A percentile compares a stretch with the other conserved stretches of the same genome.
These are phyloP conservation scores for Ascochyta clinopodiicola DNA, from an alignment of 2,329 filamentous ascomycete species.

Conservation along the genomic window DNA sequence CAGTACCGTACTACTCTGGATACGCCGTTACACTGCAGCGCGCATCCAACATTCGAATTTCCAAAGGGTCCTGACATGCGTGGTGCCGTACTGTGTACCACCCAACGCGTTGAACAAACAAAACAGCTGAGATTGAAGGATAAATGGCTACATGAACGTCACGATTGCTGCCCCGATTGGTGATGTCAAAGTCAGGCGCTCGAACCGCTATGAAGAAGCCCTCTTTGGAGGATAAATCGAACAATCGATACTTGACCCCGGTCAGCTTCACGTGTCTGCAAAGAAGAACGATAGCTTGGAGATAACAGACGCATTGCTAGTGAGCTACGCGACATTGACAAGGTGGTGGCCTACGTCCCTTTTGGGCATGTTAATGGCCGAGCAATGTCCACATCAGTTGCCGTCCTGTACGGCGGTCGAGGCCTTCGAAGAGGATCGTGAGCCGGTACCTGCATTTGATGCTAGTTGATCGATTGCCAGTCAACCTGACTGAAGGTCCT, in stretches of 20 bases:
- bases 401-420: conserved; percentile 6
- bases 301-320: background rate
- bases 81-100: conserved; percentile 20
- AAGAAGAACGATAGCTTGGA: background rate
- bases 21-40: conserved; percentile 35
- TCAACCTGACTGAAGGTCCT: conserved; percentile 1
- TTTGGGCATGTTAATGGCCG: conserved; percentile 1
- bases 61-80: conserved; percentile 41
- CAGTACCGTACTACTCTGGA: conserved; percentile 18
- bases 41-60: conserved; percentile 23
- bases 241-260: conserved; percentile 10
- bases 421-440: conserved; percentile 2
- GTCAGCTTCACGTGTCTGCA: conserved; percentile 2
- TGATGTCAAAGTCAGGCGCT: background rate
- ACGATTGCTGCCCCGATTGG: background rate
- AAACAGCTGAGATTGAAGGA: conserved; percentile 16
- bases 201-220: background rate
- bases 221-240: background rate
- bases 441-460: conserved; percentile 23
- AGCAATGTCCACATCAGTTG: conserved; percentile 4
- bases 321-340: background rate
- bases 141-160: conserved; percentile 3
- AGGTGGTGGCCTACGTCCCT: background rate
- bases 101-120: conserved; percentile 18
- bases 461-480: conserved; percentile 10